Conservation (phyloP, 2,329 filamentous ascomycete genomes). For the Mycosphaerella arachidis region DNA sequence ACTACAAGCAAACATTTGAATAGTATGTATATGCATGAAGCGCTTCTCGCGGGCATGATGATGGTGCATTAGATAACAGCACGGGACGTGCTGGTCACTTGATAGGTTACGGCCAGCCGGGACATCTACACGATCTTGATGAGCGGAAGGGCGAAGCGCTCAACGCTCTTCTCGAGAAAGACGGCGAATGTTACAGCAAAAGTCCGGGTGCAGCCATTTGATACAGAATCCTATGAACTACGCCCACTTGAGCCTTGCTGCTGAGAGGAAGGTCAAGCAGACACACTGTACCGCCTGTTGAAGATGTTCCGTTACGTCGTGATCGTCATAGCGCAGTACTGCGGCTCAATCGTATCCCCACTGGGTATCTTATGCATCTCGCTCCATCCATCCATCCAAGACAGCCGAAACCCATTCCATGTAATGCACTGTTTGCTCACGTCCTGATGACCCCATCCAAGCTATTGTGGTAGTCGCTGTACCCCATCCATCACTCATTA, state of each 20-base stretch:
- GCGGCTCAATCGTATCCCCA: not conserved
- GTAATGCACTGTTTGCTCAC: not conserved
- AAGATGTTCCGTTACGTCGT: not conserved
- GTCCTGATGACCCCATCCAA: not conserved
- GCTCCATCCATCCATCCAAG: not conserved
- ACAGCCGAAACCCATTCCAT: not conserved
- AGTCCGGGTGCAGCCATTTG: not conserved
- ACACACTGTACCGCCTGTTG: not conserved
- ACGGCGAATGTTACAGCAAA: too few species aligned
- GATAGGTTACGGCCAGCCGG: too few species aligned
- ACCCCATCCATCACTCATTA: not conserved
- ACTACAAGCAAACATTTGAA: too few species aligned
- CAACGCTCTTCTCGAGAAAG: too few species aligned
- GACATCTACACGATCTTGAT: too few species aligned
- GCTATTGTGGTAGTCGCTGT: not conserved
- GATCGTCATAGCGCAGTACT: slow-evolving; percentile 1
- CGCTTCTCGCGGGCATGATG: too few species aligned
- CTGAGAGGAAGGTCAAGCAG: not conserved
- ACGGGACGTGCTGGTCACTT: too few species aligned
- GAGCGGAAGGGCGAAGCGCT: too few species aligned
- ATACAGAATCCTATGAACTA: not conserved
- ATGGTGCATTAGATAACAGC: too few species aligned
- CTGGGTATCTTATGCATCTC: not conserved
- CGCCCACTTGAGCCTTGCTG: too few species aligned
- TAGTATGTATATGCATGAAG: too few species aligned